Conservation (phyloP, 2,329 filamentous ascomycete species). For the Dactylellina parvicollis region DNA sequence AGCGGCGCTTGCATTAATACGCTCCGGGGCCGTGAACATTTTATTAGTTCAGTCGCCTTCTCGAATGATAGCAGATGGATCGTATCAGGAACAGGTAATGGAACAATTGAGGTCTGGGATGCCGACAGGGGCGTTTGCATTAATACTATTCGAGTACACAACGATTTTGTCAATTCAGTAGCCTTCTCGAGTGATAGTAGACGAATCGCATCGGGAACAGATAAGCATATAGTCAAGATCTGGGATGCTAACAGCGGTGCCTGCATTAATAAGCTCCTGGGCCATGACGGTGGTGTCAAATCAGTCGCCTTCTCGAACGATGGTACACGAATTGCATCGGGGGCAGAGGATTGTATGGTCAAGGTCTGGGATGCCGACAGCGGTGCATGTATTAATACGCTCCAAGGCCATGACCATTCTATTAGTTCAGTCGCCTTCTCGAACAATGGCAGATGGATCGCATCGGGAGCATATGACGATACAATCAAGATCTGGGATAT, state of each 20-base stretch:
- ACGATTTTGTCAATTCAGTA: neutral
- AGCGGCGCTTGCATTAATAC: neutral
- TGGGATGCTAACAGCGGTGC: constrained; percentile 6
- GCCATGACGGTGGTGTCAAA: neutral
- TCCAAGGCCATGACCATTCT: neutral
- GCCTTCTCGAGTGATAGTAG: constrained; percentile 24
- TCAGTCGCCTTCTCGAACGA: constrained; percentile 6
- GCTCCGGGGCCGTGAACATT: constrained; percentile 6
- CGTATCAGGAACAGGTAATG: constrained; percentile 3
- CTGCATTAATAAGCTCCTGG: neutral
- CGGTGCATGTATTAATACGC: neutral
- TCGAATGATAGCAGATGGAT: constrained; percentile 34
- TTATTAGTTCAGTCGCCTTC: constrained; percentile 23
- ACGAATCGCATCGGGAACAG: constrained; percentile 6
- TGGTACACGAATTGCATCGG: constrained; percentile 2
- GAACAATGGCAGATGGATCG: neutral
- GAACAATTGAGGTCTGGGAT: constrained; percentile 19
- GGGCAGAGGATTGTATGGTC: neutral
- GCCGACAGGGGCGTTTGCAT: neutral
- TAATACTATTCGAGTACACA: neutral
- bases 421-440: constrained; percentile 1
- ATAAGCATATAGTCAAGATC: constrained; percentile 2
- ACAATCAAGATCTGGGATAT: constrained; percentile 46
- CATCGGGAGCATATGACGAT: constrained; percentile 23
- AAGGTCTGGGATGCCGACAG: constrained; percentile 8